Percentiles rank a stretch among this genome's conserved stretches.
Evolutionary conservation across 495 filamentous ascomycete species (phyloP).

Genomic region (Aspergillus taichungensis): DNA sequence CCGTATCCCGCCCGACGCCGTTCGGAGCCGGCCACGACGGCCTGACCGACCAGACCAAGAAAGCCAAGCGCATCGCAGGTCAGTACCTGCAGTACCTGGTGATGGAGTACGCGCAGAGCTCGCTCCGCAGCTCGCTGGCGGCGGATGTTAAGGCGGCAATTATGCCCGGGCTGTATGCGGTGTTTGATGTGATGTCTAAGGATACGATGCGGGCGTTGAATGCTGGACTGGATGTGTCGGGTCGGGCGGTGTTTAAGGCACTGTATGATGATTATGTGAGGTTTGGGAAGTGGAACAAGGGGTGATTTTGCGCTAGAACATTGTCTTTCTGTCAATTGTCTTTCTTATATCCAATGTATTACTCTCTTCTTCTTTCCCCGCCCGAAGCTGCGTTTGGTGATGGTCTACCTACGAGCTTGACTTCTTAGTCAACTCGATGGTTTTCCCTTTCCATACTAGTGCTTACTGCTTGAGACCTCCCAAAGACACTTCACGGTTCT

Average conservation of each 20-base stretch:
- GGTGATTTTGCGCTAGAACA: conserved; percentile 13
- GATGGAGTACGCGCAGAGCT: conserved; percentile 59
- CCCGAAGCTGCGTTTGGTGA: too few species aligned
- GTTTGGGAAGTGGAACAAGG: conserved; percentile 64
- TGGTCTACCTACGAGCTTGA: too few species aligned
- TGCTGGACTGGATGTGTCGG: conserved; percentile 57
- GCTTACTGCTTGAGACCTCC: too few species aligned
- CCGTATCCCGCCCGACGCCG: conserved; percentile 45
- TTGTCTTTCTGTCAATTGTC: not conserved
- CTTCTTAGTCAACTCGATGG: too few species aligned
- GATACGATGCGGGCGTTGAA: conserved; percentile 59
- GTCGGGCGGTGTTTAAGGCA: conserved; percentile 61
- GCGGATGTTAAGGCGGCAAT: conserved; percentile 59
- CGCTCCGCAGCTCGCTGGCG: conserved; percentile 46
- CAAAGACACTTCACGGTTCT: too few species aligned
- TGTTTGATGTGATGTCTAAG: conserved; percentile 58
- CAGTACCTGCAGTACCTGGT: conserved; percentile 66
- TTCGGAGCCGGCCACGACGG: conserved; percentile 26
- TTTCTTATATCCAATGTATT: not conserved
- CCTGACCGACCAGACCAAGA: conserved; percentile 68
- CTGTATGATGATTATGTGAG: conserved; percentile 60
- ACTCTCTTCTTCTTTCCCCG: not conserved
- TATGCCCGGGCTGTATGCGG: conserved; percentile 60
- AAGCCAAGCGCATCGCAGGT: conserved; percentile 64
- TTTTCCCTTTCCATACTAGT: too few species aligned